Percentiles rank a stretch among this genome's conserved stretches.
phyloP scores from a whole-genome alignment of 768 basidiomycete genomes.

The Hericium coralloides region DNA sequence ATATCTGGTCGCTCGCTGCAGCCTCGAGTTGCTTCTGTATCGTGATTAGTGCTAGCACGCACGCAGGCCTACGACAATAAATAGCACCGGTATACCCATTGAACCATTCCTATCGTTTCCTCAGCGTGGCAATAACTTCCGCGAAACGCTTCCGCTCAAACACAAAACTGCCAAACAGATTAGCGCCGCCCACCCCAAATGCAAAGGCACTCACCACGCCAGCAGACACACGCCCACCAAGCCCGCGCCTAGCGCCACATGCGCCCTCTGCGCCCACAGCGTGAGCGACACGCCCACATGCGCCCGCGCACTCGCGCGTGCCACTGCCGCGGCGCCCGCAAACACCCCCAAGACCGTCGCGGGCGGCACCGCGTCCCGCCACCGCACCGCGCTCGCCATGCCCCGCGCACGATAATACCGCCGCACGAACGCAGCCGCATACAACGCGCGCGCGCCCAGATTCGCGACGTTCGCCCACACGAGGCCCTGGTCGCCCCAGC shows the following conservation, averaged over 20 bases:
- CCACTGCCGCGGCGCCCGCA: conserved; percentile 14
- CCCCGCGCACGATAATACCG: conserved; percentile 33
- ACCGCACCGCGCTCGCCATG: conserved; percentile 12
- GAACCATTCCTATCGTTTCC: conserved; percentile 1
- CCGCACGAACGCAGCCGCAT: conserved; percentile 42
- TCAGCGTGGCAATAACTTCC: conserved; percentile 6
- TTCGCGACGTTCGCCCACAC: conserved; percentile 74
- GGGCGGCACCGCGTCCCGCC: conserved; percentile 19
- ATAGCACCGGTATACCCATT: too few species aligned
- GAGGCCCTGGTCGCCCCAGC: conserved; percentile 56
- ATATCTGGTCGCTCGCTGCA: too few species aligned
- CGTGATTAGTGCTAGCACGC: too few species aligned
- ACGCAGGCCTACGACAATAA: too few species aligned
- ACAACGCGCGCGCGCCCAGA: conserved; percentile 52
- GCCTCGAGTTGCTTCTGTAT: too few species aligned
- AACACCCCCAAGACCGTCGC: conserved; percentile 18
- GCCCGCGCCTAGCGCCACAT: conserved; percentile 18
- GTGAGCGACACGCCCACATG: conserved; percentile 11
- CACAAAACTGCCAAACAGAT: conserved; percentile 9
- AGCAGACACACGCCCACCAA: conserved; percentile 17
- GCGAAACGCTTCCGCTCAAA: conserved; percentile 17
- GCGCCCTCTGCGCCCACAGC: conserved; percentile 18
- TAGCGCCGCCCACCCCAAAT: not conserved
- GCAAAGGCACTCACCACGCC: conserved; percentile 17
- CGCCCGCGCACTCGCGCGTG: conserved; percentile 17